These are phyloP conservation scores for Cytospora mali DNA, from an alignment of 2,329 filamentous ascomycete genomes.

Conservation along the genomic window DNA sequence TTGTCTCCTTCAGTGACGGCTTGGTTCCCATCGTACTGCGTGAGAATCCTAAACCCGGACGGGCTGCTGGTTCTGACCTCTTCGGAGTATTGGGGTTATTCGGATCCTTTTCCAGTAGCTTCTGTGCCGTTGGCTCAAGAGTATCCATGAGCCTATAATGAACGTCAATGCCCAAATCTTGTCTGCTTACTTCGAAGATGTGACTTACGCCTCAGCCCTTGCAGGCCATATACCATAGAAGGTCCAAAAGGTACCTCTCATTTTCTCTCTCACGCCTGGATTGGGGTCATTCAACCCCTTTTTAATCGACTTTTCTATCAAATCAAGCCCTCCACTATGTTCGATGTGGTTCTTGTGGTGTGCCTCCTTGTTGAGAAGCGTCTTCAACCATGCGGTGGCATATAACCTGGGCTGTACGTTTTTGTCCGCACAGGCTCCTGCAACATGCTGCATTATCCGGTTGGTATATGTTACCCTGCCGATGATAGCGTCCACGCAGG, in stretches of 20 bases:
- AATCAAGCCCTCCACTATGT: slow-evolving; percentile 78
- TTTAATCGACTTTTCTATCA: slow-evolving; percentile 85
- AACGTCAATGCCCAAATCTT: slow-evolving; percentile 28
- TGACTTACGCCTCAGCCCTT: slow-evolving; percentile 70
- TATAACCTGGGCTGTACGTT: slow-evolving; percentile 85
- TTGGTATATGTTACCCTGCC: slow-evolving; percentile 76
- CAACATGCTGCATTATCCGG: slow-evolving; percentile 84
- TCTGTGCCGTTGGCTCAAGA: slow-evolving; percentile 77
- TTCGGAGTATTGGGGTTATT: slow-evolving; percentile 75
- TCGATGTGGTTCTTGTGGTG: slow-evolving; percentile 82
- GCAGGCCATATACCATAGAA: slow-evolving; percentile 79
- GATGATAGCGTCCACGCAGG: slow-evolving; percentile 79
- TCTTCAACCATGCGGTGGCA: slow-evolving; percentile 81
- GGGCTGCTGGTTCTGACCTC: slow-evolving; percentile 51
- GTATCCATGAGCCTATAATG: slow-evolving; percentile 69
- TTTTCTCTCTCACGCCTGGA: slow-evolving; percentile 83
- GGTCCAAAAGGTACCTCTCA: slow-evolving; percentile 83
- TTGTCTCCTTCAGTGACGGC: slow-evolving; percentile 76
- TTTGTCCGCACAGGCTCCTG: slow-evolving; percentile 84
- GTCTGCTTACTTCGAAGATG: background rate
- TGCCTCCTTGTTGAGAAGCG: slow-evolving; percentile 74
- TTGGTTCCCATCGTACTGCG: slow-evolving; percentile 64
- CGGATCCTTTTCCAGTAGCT: slow-evolving; percentile 78
- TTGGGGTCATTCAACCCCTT: slow-evolving; percentile 90
- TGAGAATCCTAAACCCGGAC: slow-evolving; percentile 63